Base-by-base conservation (phyloP, 805 yeast species). In the Danielia oregonensis region DNA sequence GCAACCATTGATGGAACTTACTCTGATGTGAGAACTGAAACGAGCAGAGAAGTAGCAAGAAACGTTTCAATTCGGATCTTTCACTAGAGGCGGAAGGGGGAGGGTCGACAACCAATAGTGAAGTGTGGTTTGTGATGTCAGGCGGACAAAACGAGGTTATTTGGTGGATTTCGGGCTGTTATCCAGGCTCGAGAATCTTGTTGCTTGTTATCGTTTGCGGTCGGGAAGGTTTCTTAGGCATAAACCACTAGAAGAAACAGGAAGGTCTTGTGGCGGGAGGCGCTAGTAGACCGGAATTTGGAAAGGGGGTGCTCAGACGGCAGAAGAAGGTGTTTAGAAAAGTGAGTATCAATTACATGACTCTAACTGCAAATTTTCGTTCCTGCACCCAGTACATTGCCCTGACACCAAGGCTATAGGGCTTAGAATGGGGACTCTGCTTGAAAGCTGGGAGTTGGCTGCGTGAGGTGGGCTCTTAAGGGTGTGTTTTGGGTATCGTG, bases 31-130 rank as follows among this genome's bases (percentile, higher is more conserved):
- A 37, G 37, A 37, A 48, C 47, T 53, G 68, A 63, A 60, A 61
- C 69, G 69, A 57, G 50, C 58, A 63, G 70, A 65, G 71, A 65
- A 65, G 71, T 65, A 63, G 67, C 69, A 64, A 65, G 71, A 65
- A 62, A 64, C 70, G 69, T 59, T 55, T 56, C 68, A 58, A 47
- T 6, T 19, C 30, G 30, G 34, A 33, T 36, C 38, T 36, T 36
- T 42, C 51, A 44, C 51, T 44, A 46, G 37, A 33, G 51, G 51
- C 49, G 59, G 61, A 51, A 57, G 62, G 60, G 61, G 62, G 63
- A 54, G 54, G 58, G 58, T 55, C 61, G 40, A 52, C 59, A 50
- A 51, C 62, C 61, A 44, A 41, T 37, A 56, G 63, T 52, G 61
- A 54, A 54, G 35, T 26, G 21, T 12, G 26, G 11, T 22, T 13